Evolutionary conservation across 179 eudicot species (phyloP).

Genomic region (Spinacia oleracea): DNA sequence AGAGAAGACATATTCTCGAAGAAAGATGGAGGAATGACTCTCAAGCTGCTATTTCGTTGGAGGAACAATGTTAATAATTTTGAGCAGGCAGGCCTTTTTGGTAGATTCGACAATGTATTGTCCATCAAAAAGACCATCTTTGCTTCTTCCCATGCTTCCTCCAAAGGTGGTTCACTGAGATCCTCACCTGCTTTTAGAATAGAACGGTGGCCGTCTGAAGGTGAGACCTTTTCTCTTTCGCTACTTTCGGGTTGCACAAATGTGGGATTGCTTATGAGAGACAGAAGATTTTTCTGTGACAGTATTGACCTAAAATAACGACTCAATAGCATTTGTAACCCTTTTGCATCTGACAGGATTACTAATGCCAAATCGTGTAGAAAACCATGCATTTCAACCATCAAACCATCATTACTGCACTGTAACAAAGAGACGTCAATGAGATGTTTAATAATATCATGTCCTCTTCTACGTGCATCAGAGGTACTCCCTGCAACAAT

Average conservation of each 20-base stretch:
- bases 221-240: background rate
- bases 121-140: conserved; percentile 29
- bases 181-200: conserved; percentile 16
- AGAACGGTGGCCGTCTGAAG: background rate
- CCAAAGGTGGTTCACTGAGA: conserved; percentile 22
- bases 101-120: conserved; percentile 27
- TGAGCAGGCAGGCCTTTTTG: conserved; percentile 29
- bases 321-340: conserved; percentile 11
- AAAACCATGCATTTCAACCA: conserved; percentile 28
- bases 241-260: background rate
- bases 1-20: conserved; percentile 36
- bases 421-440: conserved; percentile 20
- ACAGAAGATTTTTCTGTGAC: background rate
- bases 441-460: conserved; percentile 22
- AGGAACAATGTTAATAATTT: conserved; percentile 27
- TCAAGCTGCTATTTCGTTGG: conserved; percentile 31
- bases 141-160: conserved; percentile 32
- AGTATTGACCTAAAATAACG: background rate
- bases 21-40: conserved; percentile 32
- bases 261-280: conserved; percentile 8
- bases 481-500: conserved; percentile 17
- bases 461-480: conserved; percentile 25
- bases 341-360: conserved; percentile 25
- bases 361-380: conserved; percentile 27
- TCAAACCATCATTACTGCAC: conserved; percentile 14